Conservation (phyloP, 148 eudicot species). For the Camellia granthamiana region DNA sequence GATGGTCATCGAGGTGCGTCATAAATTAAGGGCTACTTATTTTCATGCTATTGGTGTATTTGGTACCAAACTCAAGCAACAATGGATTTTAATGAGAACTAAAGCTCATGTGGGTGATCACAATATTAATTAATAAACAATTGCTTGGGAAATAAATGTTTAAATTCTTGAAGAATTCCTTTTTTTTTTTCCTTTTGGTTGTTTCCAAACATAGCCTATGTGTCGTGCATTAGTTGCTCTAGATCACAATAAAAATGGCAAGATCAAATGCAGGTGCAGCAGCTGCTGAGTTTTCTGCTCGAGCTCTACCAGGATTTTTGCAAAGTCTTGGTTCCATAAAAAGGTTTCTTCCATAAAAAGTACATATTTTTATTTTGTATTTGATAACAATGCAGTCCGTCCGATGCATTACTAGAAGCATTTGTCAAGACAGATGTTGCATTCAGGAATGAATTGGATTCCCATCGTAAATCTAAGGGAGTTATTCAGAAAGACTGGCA, state of each 20-base stretch:
- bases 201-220: constrained; percentile 2
- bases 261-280: constrained; percentile 68
- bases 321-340: constrained; percentile 33
- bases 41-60: neutral
- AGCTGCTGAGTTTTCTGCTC: constrained; percentile 91
- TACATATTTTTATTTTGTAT: neutral
- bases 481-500: constrained; percentile 71
- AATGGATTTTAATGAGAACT: constrained; percentile 1
- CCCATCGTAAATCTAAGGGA: constrained; percentile 53
- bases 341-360: constrained; percentile 38
- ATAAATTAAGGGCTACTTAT: neutral
- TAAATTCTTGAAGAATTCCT: neutral
- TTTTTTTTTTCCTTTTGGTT: neutral
- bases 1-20: constrained; percentile 97
- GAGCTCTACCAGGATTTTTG: constrained; percentile 74
- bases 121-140: neutral
- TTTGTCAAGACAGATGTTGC: constrained; percentile 71
- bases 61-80: constrained; percentile 7
- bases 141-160: neutral
- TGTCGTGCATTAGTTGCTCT: neutral
- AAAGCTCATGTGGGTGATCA: neutral
- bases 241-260: neutral
- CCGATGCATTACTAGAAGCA: constrained; percentile 62
- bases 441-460: constrained; percentile 58
- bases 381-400: constrained; percentile 45